Conservation (phyloP, 2,329 filamentous ascomycete genomes). For the Hypoxylon sp. region DNA sequence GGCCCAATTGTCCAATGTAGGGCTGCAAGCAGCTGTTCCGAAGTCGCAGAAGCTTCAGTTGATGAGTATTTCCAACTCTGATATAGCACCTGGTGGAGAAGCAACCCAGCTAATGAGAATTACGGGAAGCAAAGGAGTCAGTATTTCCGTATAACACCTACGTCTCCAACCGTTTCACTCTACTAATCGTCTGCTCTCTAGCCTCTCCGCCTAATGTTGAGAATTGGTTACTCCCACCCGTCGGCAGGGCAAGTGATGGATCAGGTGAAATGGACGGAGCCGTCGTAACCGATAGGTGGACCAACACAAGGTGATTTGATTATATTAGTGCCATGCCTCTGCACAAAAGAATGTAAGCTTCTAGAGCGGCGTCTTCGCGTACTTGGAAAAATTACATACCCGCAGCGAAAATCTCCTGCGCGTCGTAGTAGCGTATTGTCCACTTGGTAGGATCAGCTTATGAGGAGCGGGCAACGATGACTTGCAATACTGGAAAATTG, state of each 20-base stretch:
- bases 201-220: conserved; percentile 88
- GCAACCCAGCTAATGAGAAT: conserved; percentile 94
- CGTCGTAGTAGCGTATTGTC: background rate
- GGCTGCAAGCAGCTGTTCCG: conserved; percentile 93
- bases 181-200: conserved; percentile 56
- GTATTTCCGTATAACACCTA: conserved; percentile 59
- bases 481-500: background rate
- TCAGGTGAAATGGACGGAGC: conserved; percentile 97
- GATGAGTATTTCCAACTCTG: conserved; percentile 86
- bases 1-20: conserved; percentile 78
- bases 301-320: conserved; percentile 42
- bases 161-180: background rate
- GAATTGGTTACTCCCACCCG: conserved; percentile 83
- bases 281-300: conserved; percentile 58
- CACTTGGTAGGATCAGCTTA: background rate
- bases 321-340: conserved; percentile 2
- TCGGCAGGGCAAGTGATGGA: conserved; percentile 82
- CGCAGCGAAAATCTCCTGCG: background rate
- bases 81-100: conserved; percentile 82
- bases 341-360: conserved; percentile 13
- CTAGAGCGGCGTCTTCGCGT: background rate
- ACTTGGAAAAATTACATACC: background rate
- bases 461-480: background rate
- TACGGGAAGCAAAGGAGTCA: conserved; percentile 87
- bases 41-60: conserved; percentile 96